phyloP scores from a whole-genome alignment of 208 protist species.

The Leishmania braziliensis region DNA sequence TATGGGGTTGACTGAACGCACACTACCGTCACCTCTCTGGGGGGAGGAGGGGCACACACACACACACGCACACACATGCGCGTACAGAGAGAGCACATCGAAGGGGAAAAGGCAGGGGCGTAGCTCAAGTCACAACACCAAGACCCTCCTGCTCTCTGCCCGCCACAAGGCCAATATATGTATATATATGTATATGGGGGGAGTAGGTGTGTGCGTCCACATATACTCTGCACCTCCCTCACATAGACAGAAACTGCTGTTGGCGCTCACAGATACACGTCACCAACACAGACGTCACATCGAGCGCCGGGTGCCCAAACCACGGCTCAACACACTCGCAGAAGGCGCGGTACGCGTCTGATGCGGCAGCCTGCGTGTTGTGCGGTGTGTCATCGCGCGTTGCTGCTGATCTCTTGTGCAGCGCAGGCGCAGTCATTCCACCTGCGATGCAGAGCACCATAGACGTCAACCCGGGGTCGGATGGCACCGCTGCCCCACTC shows the following conservation, averaged over 20 bases:
- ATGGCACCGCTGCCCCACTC: not conserved
- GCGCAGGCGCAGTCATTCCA: slow-evolving; percentile 11
- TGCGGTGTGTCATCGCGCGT: not conserved
- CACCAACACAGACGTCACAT: slow-evolving; percentile 10
- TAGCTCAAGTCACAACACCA: not conserved
- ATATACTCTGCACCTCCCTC: not conserved
- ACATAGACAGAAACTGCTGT: not conserved
- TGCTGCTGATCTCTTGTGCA: not conserved
- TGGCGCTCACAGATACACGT: slow-evolving; percentile 11
- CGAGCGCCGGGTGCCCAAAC: slow-evolving; percentile 8
- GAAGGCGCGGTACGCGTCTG: slow-evolving; percentile 16
- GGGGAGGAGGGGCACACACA: not conserved
- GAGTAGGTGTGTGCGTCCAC: not conserved
- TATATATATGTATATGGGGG: not conserved
- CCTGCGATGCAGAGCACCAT: slow-evolving; percentile 27
- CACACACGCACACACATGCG: not conserved
- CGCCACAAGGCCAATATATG: not conserved
- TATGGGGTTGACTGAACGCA: not conserved
- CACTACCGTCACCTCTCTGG: not conserved
- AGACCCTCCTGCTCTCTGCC: not conserved
- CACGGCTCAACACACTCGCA: slow-evolving; percentile 23
- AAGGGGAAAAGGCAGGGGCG: not conserved
- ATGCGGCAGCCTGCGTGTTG: not conserved
- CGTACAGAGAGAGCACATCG: not conserved
- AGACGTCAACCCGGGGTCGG: slow-evolving; percentile 12